Evolutionary conservation across 2,329 filamentous ascomycete species (phyloP), one percentile per base, ranked within the genome.

Genomic region (Ambrosiella beaveri): DNA sequence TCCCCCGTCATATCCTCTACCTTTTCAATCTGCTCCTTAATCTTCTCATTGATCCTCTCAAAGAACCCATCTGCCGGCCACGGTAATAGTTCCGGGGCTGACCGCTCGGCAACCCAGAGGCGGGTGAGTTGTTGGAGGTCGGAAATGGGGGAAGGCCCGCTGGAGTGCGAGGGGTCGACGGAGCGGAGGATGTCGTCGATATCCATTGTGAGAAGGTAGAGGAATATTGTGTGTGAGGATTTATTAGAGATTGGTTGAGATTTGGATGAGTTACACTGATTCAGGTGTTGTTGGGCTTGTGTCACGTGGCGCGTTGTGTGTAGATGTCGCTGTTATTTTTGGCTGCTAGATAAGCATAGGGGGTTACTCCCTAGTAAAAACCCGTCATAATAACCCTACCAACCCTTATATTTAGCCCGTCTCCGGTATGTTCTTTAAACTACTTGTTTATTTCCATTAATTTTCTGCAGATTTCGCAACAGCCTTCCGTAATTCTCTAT

Each of bases 71-170:
- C 80, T 3, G 84, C 78, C 0, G 80, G 80, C 81, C 81, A 84
- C 44, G 58, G 39, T 44, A 97, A 74, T n/a, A 98, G 75, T 70
- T 96, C 90, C 1, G 91, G 88, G 50, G 88, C 84, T 59, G 85
- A 87, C 64, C 93, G 82, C 70, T 98, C 94, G 49, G 91, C 88
- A 50, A 96, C 81, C 91, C 91, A 98, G 65, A 84, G 85, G 65
- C 91, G 85, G 64, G 91, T 96, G 64, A 98, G 74, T 57, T 86
- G 81, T 69, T 96, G 89, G 64, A 97, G 77, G 12, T 57, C 56
- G 71, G 97, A 91, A 65, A 82, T 77, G 47, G 77, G 82, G 64
- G 81, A 78, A 56, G 72, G 71, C 2, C 81, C 79, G 15, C 80
- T 69, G 40, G 73, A 68, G 63, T 80, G 73, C 60, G 73, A 69